phyloP scores from a whole-genome alignment of 371 early-diverging fungal species.

The Mortierella sp. region DNA sequence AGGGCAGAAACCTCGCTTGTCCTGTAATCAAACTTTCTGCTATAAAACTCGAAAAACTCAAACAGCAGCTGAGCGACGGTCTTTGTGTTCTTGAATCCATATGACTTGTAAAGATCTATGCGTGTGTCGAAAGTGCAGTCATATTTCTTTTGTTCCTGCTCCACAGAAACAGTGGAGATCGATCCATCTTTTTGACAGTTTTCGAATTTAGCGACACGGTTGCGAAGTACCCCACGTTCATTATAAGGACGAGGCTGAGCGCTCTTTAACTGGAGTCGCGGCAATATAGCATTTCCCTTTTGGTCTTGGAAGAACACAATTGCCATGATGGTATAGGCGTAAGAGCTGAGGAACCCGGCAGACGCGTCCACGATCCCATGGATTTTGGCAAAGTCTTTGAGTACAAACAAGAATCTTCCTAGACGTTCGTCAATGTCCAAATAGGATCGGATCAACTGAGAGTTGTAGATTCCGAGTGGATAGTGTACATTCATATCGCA shows the following conservation, averaged over 20 bases:
- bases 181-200: constrained; percentile 5
- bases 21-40: constrained; percentile 38
- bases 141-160: constrained; percentile 23
- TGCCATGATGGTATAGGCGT: constrained; percentile 45
- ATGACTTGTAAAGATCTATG: constrained; percentile 13
- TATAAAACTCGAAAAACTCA: constrained; percentile 46
- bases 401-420: constrained; percentile 67
- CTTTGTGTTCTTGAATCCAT: constrained; percentile 35
- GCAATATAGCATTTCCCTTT: constrained; percentile 24
- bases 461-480: constrained; percentile 79
- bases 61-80: constrained; percentile 33
- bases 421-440: constrained; percentile 80
- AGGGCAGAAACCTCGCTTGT: constrained; percentile 34
- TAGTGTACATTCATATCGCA: constrained; percentile 84
- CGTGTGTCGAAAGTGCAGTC: constrained; percentile 36
- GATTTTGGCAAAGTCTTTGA: constrained; percentile 63
- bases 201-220: constrained; percentile 3
- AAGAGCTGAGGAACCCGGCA: constrained; percentile 31
- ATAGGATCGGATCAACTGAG: constrained; percentile 75
- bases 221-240: constrained; percentile 10
- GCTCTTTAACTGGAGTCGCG: constrained; percentile 28
- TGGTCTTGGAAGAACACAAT: constrained; percentile 48
- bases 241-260: constrained; percentile 12
- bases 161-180: neutral
- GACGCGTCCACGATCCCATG: constrained; percentile 36